Percentiles rank a stretch among this genome's conserved stretches.
Evolutionary conservation across 2,329 filamentous ascomycete species (phyloP).

Genomic region (Monosporascus sp.): DNA sequence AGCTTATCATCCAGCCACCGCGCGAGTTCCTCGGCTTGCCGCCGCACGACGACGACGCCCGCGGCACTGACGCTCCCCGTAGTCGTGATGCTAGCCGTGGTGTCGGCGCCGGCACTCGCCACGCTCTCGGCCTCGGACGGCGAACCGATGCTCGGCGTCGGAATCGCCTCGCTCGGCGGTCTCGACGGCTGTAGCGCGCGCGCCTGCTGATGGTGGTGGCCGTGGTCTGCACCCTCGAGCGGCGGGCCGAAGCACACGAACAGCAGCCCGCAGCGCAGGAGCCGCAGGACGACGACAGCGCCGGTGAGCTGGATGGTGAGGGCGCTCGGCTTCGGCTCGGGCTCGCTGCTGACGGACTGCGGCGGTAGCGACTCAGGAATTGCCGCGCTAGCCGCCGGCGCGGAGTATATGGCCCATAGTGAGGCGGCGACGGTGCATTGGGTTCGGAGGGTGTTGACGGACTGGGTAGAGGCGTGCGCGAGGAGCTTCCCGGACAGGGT

Average conservation of each 20-base stretch:
- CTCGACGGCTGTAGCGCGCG: constrained; percentile 7
- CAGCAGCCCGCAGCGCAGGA: constrained; percentile 53
- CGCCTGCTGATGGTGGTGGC: constrained; percentile 3
- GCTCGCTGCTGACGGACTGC: constrained; percentile 1
- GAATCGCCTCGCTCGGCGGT: constrained; percentile 20
- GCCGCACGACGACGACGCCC: constrained; percentile 47
- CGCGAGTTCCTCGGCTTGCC: constrained; percentile 55
- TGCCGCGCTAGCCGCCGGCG: constrained; percentile 33
- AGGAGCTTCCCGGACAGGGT: constrained; percentile 59
- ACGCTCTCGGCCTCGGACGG: constrained; percentile 45
- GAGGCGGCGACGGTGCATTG: constrained; percentile 61
- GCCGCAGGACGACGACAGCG: constrained; percentile 54
- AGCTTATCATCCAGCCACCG: constrained; percentile 58
- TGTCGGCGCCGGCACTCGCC: constrained; percentile 39
- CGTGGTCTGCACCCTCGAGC: constrained; percentile 19
- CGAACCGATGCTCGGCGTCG: constrained; percentile 28
- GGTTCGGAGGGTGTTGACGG: constrained; percentile 54
- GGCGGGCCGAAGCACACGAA: constrained; percentile 56
- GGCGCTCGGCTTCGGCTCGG: constrained; percentile 26
- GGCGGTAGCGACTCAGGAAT: constrained; percentile 38
- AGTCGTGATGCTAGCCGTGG: constrained; percentile 35
- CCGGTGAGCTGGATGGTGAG: constrained; percentile 57
- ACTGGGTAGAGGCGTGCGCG: constrained; percentile 52
- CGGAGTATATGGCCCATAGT: constrained; percentile 54
- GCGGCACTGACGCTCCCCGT: constrained; percentile 33